These are phyloP conservation scores for Fusarium torreyae DNA, from an alignment of 2,329 filamentous ascomycete genomes.

Conservation along the genomic window DNA sequence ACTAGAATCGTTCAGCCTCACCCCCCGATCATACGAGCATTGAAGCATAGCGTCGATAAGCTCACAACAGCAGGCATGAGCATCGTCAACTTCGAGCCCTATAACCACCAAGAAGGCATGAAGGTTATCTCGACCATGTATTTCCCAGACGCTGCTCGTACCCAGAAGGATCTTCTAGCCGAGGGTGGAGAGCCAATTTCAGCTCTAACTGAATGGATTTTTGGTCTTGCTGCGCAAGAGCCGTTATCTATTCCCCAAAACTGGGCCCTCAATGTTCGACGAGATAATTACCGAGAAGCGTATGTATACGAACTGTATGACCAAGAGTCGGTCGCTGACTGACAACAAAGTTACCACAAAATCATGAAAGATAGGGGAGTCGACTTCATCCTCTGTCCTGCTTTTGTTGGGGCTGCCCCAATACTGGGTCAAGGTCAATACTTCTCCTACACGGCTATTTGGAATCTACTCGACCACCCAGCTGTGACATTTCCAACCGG, in stretches of 20 bases:
- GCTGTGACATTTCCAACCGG: neutral
- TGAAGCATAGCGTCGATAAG: neutral
- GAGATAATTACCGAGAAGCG: constrained; percentile 34
- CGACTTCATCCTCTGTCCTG: constrained; percentile 50
- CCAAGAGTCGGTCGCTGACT: neutral
- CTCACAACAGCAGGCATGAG: neutral
- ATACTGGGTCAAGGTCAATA: constrained; percentile 21
- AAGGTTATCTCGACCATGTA: too few species aligned
- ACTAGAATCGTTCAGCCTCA: neutral
- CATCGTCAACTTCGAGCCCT: neutral
- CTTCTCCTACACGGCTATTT: neutral
- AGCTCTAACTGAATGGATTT: too few species aligned
- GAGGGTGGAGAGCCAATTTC: too few species aligned
- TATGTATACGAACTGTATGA: neutral
- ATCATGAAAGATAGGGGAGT: constrained; percentile 44
- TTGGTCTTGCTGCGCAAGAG: too few species aligned
- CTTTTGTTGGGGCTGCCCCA: constrained; percentile 44
- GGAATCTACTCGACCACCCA: neutral
- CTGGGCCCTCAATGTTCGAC: constrained; percentile 42
- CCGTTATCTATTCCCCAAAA: neutral
- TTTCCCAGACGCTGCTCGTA: too few species aligned
- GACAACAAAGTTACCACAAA: constrained; percentile 10
- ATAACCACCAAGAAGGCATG: too few species aligned
- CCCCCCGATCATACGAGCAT: neutral
- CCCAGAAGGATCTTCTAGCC: too few species aligned